phyloP scores from a whole-genome alignment of 305 asterid genomes.

The Fraxinus albicans region DNA sequence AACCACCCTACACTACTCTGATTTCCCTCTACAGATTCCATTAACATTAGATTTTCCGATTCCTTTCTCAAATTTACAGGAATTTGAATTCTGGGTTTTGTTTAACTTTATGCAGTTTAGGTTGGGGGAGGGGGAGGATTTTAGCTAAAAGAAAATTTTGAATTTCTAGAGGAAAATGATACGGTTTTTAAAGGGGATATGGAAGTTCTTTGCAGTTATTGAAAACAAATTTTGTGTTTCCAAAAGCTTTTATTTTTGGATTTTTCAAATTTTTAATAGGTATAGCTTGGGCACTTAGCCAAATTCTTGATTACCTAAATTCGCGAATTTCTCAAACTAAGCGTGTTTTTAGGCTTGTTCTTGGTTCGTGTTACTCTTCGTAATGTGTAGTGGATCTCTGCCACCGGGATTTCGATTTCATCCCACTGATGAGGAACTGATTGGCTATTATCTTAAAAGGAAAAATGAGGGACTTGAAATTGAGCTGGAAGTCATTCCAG shows the following conservation, averaged over 20 bases:
- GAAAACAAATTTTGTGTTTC: conserved; percentile 33
- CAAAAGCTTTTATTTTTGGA: conserved; percentile 54
- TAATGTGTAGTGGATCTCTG: conserved; percentile 45
- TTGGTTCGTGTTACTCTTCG: background rate
- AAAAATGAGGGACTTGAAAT: conserved; percentile 52
- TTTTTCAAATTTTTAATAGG: conserved; percentile 48
- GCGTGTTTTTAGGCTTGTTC: background rate
- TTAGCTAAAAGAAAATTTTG: conserved; percentile 5
- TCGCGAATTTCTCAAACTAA: background rate
- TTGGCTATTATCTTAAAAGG: conserved; percentile 52
- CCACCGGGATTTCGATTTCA: conserved; percentile 62
- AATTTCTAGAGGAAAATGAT: conserved; percentile 35
- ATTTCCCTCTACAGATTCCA: conserved; percentile 13
- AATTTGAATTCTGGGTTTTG: background rate
- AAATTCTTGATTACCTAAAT: background rate
- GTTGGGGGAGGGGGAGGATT: conserved; percentile 19
- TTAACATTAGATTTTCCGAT: background rate
- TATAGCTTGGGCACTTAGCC: conserved; percentile 30
- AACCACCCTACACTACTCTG: conserved; percentile 14
- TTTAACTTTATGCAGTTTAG: background rate
- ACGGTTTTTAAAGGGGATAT: conserved; percentile 29
- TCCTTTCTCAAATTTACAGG: background rate
- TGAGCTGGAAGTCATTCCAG: conserved; percentile 54
- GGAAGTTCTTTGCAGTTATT: conserved; percentile 34
- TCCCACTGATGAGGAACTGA: conserved; percentile 52